phyloP scores from a whole-genome alignment of 768 basidiomycete species.

The Kwoniella dejecticola region DNA sequence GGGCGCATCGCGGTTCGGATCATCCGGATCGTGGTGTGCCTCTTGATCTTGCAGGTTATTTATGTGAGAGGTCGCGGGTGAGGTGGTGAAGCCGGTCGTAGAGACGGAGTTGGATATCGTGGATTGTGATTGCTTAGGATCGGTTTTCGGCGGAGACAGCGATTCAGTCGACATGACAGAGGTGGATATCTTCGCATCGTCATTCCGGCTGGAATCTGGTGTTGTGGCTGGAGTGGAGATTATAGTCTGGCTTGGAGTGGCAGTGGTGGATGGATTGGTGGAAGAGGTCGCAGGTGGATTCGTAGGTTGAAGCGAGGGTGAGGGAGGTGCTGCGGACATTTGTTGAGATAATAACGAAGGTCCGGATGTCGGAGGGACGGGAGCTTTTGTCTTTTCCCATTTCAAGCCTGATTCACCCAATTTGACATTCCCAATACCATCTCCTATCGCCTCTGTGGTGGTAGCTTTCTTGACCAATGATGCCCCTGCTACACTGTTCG shows the following conservation, averaged over 20 bases:
- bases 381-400: slow-evolving; percentile 52
- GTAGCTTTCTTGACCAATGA: slow-evolving; percentile 57
- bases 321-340: slow-evolving; percentile 50
- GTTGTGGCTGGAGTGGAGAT: slow-evolving; percentile 50
- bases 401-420: slow-evolving; percentile 46
- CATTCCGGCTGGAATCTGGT: slow-evolving; percentile 29
- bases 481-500: slow-evolving; percentile 42
- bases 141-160: slow-evolving; percentile 33
- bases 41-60: slow-evolving; percentile 47
- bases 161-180: slow-evolving; percentile 50
- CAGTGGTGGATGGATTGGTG: slow-evolving; percentile 31
- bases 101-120: slow-evolving; percentile 16
- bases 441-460: slow-evolving; percentile 62
- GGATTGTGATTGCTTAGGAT: slow-evolving; percentile 3
- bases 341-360: slow-evolving; percentile 76
- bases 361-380: slow-evolving; percentile 55
- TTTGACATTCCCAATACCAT: slow-evolving; percentile 58
- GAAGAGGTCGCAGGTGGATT: slow-evolving; percentile 20
- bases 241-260: slow-evolving; percentile 37
- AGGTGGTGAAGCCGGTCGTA: slow-evolving; percentile 26
- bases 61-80: slow-evolving; percentile 49
- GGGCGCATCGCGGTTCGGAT: slow-evolving; percentile 44
- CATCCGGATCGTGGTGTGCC: slow-evolving; percentile 48
- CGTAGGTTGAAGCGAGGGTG: slow-evolving; percentile 24
- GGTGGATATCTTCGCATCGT: slow-evolving; percentile 44